Evolutionary conservation across 2,329 filamentous ascomycete species (phyloP).

Genomic region (Blastomyces emzantsi): DNA sequence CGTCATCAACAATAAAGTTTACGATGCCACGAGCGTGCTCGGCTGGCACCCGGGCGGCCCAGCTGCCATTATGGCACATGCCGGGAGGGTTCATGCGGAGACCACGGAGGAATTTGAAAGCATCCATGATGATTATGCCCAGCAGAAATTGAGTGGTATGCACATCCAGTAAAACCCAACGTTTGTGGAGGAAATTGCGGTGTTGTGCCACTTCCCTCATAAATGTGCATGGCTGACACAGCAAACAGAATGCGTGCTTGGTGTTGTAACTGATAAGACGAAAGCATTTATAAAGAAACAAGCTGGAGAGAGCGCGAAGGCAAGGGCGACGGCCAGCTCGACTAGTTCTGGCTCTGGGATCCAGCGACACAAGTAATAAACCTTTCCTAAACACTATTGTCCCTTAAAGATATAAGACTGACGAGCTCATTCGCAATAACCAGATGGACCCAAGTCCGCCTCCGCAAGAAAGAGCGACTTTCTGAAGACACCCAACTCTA

Average conservation of each 20-base stretch:
- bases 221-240: not conserved
- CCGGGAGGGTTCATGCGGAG: constrained; percentile 42
- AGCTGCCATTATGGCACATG: constrained; percentile 41
- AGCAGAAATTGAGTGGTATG: constrained; percentile 40
- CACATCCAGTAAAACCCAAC: not conserved
- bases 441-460: constrained; percentile 39
- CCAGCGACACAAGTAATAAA: constrained; percentile 3
- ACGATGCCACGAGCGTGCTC: constrained; percentile 42
- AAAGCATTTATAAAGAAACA: constrained; percentile 40
- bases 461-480: constrained; percentile 31
- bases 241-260: constrained; percentile 41
- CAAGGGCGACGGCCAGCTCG: constrained; percentile 24
- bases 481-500: constrained; percentile 41
- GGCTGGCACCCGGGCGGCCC: constrained; percentile 45
- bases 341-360: constrained; percentile 23
- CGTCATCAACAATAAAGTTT: constrained; percentile 45
- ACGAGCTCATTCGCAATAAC: not conserved
- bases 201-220: not conserved
- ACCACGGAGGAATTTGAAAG: constrained; percentile 43
- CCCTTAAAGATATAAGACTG: not conserved
- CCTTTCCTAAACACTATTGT: not conserved
- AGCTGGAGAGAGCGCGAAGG: constrained; percentile 34
- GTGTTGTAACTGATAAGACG: constrained; percentile 43
- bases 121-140: constrained; percentile 45
- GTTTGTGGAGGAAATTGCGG: not conserved